Evolutionary conservation across 164 flowering plant species (phyloP), one percentile per base, ranked within the genome.

Genomic region (Dillenia turbinata): DNA sequence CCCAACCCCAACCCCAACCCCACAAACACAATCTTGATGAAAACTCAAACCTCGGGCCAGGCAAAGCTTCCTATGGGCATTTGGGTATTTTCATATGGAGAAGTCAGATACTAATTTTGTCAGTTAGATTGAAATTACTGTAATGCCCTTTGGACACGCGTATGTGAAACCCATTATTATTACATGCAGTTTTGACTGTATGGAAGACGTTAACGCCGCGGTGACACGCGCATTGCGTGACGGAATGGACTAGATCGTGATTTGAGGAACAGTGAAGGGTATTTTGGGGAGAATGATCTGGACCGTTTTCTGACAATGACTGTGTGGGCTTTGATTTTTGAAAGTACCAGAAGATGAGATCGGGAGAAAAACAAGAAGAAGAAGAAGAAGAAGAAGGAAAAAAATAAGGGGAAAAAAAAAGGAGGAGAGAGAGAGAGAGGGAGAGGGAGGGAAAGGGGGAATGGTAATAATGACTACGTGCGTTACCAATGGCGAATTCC

Each of bases 401-500:
- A 14, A n/a, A 52, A 19, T 6, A 50, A 50, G 53, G 5, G 9
- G 54, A 3, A 8, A n/a, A 3, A n/a, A 12, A n/a, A 15, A 10
- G 16, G 8, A n/a, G 8, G 3, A 19, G 14, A 15, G 16, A n/a
- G 17, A 52, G 17, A 14, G 17, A 15, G 54, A 13, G 16, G 6
- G 17, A 24, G 17, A 9, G 15, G n/a, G 22, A 9, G n/a, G n/a
- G 8, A 56, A 19, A 53, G 26, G 2, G 14, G 56, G 10, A 53
- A 53, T 15, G 45, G 44, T 13, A 10, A n/a, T 8, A 2, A n/a
- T 13, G 10, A 10, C 26, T 11, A 52, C 44, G 60, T 66, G 59
- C 59, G 67, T 57, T 64, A 49, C 62, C 51, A 49, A 53, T 69
- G 76, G 72, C 76, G 76, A 69, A 71, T 66, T 69, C 71, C 62